Percentiles rank a stretch among this genome's conserved stretches.
phyloP scores from a whole-genome alignment of 805 yeast genomes.

The Cyberlindnera maclurae region DNA sequence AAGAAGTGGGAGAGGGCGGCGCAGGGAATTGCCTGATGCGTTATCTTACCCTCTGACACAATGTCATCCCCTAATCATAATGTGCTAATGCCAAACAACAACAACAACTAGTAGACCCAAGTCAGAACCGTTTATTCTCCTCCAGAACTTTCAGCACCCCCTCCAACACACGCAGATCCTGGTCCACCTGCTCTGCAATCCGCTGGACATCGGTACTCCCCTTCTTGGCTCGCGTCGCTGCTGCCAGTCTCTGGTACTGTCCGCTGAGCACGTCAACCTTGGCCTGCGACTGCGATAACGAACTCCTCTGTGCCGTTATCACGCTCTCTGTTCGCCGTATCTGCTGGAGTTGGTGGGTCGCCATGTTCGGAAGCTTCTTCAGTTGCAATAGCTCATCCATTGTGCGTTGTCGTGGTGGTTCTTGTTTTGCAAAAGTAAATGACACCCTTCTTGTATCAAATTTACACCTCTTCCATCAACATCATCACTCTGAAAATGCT shows the following conservation, averaged over 20 bases:
- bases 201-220: constrained; percentile 34
- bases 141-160: constrained; percentile 24
- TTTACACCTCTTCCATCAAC: too few species aligned
- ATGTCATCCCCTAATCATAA: too few species aligned
- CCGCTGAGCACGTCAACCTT: constrained; percentile 4
- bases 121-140: constrained; percentile 19
- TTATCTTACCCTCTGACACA: background rate
- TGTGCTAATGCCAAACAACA: too few species aligned
- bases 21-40: constrained; percentile 24
- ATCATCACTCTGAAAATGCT: too few species aligned
- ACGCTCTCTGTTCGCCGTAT: constrained; percentile 18
- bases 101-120: background rate
- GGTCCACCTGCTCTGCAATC: constrained; percentile 64
- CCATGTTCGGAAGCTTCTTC: constrained; percentile 7
- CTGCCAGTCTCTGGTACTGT: constrained; percentile 8
- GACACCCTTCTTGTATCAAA: too few species aligned
- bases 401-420: too few species aligned
- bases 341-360: constrained; percentile 16
- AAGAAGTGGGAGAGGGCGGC: constrained; percentile 63
- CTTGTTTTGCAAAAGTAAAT: too few species aligned
- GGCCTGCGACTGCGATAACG: constrained; percentile 9
- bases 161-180: constrained; percentile 66
- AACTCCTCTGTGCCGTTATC: constrained; percentile 15
- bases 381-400: constrained; percentile 4
- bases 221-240: constrained; percentile 2